These are phyloP conservation scores for Penicillium crustosum DNA, from an alignment of 2,329 filamentous ascomycete genomes.

Conservation along the genomic window DNA sequence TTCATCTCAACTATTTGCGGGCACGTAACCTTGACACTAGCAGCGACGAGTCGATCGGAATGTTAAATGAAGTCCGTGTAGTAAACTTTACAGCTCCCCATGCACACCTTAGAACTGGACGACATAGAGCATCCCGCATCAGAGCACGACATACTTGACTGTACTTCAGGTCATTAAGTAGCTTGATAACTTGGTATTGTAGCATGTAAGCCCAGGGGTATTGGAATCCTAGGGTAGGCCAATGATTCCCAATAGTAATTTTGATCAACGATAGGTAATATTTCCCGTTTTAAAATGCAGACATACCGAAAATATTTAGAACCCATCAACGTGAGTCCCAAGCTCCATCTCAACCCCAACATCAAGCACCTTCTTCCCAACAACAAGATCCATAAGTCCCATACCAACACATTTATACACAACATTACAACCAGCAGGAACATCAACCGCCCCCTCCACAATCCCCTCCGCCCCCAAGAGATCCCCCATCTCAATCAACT, in stretches of 20 bases:
- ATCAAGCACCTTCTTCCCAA: conserved; percentile 44
- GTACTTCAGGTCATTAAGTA: not conserved
- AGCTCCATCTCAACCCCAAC: conserved; percentile 35
- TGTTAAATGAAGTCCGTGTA: too few relatives aligned
- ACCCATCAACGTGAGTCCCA: conserved; percentile 40
- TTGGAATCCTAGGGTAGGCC: too few relatives aligned
- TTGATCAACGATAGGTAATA: not conserved
- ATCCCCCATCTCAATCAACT: conserved; percentile 48
- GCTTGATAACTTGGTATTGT: not conserved
- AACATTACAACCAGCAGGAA: conserved; percentile 40
- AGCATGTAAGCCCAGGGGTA: not conserved
- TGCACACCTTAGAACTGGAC: too few relatives aligned
- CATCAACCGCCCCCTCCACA: conserved; percentile 21
- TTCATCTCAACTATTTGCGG: too few relatives aligned
- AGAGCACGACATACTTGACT: too few relatives aligned
- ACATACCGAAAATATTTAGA: conserved; percentile 24
- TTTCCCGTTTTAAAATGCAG: not conserved
- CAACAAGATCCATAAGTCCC: conserved; percentile 52
- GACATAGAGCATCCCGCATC: too few relatives aligned
- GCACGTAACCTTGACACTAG: too few relatives aligned
- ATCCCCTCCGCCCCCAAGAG: conserved; percentile 25
- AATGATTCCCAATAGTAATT: not conserved
- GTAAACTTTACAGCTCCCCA: too few relatives aligned
- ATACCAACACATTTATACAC: conserved; percentile 55
- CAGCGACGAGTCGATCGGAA: too few relatives aligned